phyloP scores from a whole-genome alignment of 345 rosid genomes.

The Psidium guajava region DNA sequence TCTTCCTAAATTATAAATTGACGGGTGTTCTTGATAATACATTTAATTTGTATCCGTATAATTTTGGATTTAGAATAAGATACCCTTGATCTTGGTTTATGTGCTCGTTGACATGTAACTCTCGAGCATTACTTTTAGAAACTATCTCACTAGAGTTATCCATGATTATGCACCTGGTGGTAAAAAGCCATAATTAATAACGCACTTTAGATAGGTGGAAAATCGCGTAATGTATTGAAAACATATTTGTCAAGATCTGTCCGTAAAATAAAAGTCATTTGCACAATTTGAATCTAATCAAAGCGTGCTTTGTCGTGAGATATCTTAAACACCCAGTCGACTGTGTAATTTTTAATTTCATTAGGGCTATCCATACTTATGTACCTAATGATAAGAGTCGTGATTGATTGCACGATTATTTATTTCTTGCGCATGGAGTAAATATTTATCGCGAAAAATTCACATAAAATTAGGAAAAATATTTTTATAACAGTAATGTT shows the following conservation, averaged over 20 bases:
- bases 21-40: not conserved
- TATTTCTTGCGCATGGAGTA: not conserved
- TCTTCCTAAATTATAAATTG: not conserved
- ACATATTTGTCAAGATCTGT: no score
- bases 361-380: not conserved
- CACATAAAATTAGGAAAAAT: not conserved
- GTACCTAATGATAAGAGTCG: not conserved
- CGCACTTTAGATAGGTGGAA: no score
- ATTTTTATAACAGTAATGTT: no score
- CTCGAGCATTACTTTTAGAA: not conserved
- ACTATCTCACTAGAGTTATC: not conserved
- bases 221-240: no score
- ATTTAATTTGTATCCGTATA: accelerated
- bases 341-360: not conserved
- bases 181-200: no score
- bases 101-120: not conserved
- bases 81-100: not conserved
- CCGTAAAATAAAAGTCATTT: not conserved
- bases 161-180: not conserved
- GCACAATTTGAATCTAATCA: not conserved
- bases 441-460: not conserved
- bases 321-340: accelerated
- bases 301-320: not conserved
- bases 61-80: not conserved
- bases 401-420: not conserved